A percentile compares a stretch with the other conserved stretches of the same genome.
Evolutionary conservation across 495 filamentous ascomycete species (phyloP).

Genomic region (Annulohypoxylon nitens): DNA sequence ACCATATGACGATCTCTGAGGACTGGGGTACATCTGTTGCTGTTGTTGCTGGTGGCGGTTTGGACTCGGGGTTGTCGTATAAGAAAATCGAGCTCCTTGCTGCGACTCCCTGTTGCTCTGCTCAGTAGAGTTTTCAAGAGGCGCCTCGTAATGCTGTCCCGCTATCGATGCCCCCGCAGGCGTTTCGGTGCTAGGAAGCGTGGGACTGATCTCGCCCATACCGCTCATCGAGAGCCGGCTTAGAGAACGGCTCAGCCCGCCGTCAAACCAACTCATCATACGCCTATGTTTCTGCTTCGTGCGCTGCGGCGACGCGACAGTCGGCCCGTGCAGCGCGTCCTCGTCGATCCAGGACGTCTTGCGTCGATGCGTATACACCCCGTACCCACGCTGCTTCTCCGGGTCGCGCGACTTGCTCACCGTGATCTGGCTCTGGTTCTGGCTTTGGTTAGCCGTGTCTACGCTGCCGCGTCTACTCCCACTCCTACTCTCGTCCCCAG

Average conservation of each 20-base stretch:
- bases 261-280: conserved; percentile 45
- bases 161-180: background rate
- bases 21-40: conserved; percentile 27
- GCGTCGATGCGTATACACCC: conserved; percentile 44
- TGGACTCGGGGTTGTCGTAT: conserved; percentile 22
- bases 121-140: conserved; percentile 4
- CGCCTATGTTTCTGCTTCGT: conserved; percentile 30
- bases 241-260: conserved; percentile 39
- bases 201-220: conserved; percentile 45
- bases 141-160: background rate
- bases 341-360: conserved; percentile 59
- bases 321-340: conserved; percentile 58
- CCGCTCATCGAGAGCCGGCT: conserved; percentile 46
- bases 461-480: conserved; percentile 12
- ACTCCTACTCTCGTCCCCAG: conserved; percentile 18
- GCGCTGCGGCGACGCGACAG: conserved; percentile 45
- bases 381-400: conserved; percentile 46
- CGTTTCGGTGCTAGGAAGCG: conserved; percentile 44
- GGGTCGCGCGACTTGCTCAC: conserved; percentile 30
- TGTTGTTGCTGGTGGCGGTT: conserved; percentile 30
- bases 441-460: conserved; percentile 6
- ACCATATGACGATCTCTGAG: conserved; percentile 28
- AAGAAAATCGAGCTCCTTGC: background rate
- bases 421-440: background rate
- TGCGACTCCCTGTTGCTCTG: background rate